Evolutionary conservation across 805 yeast genomes (phyloP), one percentile per base, ranked within the genome.

Genomic region (Metschnikowia matae): DNA sequence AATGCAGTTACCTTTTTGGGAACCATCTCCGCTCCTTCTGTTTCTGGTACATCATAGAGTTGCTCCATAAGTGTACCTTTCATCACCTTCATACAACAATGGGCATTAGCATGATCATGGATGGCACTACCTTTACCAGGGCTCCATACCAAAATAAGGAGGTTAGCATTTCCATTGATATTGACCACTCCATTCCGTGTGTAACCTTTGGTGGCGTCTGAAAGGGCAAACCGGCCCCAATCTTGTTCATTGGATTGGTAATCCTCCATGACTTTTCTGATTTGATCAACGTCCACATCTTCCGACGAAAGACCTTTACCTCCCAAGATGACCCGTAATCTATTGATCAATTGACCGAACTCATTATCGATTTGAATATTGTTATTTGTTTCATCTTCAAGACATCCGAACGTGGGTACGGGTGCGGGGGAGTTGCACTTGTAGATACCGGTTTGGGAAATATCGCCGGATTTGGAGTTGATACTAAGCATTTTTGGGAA

Each of bases 61-160:
- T 78, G 74, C 65, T 85, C 92, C 11, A 68, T 67, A 44, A 85
- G 70, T 31, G 67, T 63, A 6, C 91, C 91, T 57, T 77, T 71
- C 53, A 85, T 69, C 41, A 85, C 71, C 64, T 85, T 85, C 82
- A 85, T 84, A 53, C 84, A 76, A 66, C 92, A 85, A 66, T 85
- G 89, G 11, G 90, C 89, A 48, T 79, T 74, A 18, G 89, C 87
- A 58, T 85, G 92, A 64, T 84, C 89, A 63, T 85, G 92, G 53
- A 85, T 81, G 45, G 80, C 76, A 20, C 87, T 80, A 23, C 82
- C 74, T 58, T 75, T 74, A 6, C 82, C 81, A 0, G 90, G 89
- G 47, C 77, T 75, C 92, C 92, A 85, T 18, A 84, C 89, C 46
- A 85, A 66, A 14, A 85, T 66, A 47, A 85, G 71, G 49, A 85